Percentiles rank a stretch among this genome's conserved stretches.
Conservation (phyloP, 2,329 filamentous ascomycete genomes). For the Berkeleyomyces rouxiae region DNA sequence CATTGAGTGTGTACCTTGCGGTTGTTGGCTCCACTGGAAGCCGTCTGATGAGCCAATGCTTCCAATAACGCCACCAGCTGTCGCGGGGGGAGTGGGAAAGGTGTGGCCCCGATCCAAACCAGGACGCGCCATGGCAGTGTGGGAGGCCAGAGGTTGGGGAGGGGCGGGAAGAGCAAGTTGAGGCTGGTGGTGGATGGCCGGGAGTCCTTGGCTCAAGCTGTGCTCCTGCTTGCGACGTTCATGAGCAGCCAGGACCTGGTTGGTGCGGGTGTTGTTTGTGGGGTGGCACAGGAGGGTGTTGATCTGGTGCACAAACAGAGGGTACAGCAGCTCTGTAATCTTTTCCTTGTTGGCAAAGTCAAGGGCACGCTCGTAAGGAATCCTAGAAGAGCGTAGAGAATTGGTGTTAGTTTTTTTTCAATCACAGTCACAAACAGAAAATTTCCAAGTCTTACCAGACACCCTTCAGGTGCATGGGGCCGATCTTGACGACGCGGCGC, state of each 20-base stretch:
- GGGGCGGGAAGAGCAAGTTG: conserved; percentile 43
- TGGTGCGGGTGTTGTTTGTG: conserved; percentile 66
- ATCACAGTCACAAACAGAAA: background rate
- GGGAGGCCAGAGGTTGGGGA: conserved; percentile 42
- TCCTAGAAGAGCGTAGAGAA: conserved; percentile 40
- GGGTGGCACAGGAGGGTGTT: conserved; percentile 86
- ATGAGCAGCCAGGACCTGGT: conserved; percentile 72
- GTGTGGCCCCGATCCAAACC: conserved; percentile 73
- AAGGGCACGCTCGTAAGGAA: conserved; percentile 90
- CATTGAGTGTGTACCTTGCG: conserved; percentile 50
- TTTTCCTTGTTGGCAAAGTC: conserved; percentile 99
- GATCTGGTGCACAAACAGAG: conserved; percentile 95
- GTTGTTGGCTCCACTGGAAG: conserved; percentile 56
- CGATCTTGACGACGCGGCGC: conserved; percentile 94
- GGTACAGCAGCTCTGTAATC: conserved; percentile 89
- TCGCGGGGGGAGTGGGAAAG: conserved; percentile 86
- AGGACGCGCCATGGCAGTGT: conserved; percentile 57
- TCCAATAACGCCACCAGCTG: conserved; percentile 69
- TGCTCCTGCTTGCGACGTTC: conserved; percentile 61
- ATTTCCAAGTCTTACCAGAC: conserved; percentile 55
- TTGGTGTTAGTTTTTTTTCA: background rate
- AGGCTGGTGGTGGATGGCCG: conserved; percentile 47
- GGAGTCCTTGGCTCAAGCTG: conserved; percentile 39
- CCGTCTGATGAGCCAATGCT: conserved; percentile 58
- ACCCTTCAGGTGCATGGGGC: conserved; percentile 96